A percentile compares a stretch with the other conserved stretches of the same genome.
These are phyloP conservation scores for Colletotrichum nymphaeae DNA, from an alignment of 2,329 filamentous ascomycete species.

Conservation along the genomic window DNA sequence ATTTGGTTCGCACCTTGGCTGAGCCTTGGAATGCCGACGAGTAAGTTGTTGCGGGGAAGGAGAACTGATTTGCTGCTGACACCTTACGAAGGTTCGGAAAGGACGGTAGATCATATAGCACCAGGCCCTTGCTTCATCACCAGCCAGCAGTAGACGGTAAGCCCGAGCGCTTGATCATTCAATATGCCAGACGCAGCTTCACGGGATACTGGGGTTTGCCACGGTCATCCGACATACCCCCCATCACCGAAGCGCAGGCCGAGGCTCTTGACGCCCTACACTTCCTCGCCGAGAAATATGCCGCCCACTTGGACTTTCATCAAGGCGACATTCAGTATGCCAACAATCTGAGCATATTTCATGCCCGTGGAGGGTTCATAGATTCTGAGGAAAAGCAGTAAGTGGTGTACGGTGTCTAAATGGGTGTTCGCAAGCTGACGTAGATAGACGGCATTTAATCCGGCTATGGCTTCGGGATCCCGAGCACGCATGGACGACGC, in stretches of 20 bases:
- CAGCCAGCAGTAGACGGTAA: conserved; percentile 56
- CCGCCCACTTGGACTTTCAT: conserved; percentile 57
- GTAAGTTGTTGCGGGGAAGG: conserved; percentile 42
- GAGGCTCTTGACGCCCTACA: conserved; percentile 65
- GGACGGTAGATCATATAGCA: conserved; percentile 54
- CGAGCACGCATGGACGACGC: conserved; percentile 61
- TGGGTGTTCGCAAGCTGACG: conserved; percentile 38
- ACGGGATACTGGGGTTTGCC: conserved; percentile 68
- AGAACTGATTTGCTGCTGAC: neutral
- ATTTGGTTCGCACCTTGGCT: conserved; percentile 67
- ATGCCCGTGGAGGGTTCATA: conserved; percentile 61
- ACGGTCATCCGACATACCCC: conserved; percentile 64
- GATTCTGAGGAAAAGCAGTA: conserved; percentile 57
- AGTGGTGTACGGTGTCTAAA: conserved; percentile 37
- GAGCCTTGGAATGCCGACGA: conserved; percentile 61
- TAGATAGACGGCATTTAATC: conserved; percentile 57
- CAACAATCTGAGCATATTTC: conserved; percentile 66
- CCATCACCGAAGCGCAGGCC: conserved; percentile 64
- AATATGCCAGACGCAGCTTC: conserved; percentile 70
- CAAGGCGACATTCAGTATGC: conserved; percentile 65
- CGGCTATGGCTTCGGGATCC: conserved; percentile 63
- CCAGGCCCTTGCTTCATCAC: conserved; percentile 66
- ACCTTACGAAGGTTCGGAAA: conserved; percentile 60
- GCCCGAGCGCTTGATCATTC: conserved; percentile 67
- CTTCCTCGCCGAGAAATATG: conserved; percentile 59